A percentile compares a stretch with the other conserved stretches of the same genome.
Conservation (phyloP, 495 filamentous ascomycete genomes). For the Chaetomidium leptoderma region DNA sequence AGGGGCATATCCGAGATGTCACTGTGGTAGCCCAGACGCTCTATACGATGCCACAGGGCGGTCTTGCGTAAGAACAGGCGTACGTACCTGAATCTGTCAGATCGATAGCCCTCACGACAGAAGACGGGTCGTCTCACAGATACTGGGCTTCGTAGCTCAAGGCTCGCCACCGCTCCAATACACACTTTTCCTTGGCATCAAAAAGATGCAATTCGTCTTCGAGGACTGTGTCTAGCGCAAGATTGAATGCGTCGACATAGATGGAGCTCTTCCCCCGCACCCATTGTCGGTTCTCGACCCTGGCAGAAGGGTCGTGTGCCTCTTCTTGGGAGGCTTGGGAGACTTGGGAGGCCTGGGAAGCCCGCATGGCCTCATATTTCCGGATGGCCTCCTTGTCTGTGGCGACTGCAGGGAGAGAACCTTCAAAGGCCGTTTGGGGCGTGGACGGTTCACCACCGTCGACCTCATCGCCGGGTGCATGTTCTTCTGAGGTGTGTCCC, state of each 20-base stretch:
- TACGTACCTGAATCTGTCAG: conserved; percentile 59
- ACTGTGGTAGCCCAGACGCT: conserved; percentile 68
- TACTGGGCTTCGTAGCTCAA: conserved; percentile 87
- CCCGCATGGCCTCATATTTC: conserved; percentile 64
- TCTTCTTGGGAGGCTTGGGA: conserved; percentile 41
- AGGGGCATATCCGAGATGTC: conserved; percentile 71
- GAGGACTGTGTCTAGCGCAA: conserved; percentile 85
- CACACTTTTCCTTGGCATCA: conserved; percentile 66
- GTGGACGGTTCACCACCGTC: conserved; percentile 20
- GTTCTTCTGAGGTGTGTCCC: not conserved
- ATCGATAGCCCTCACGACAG: not conserved
- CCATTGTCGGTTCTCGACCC: conserved; percentile 42
- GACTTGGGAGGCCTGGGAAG: conserved; percentile 41
- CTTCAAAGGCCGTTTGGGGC: conserved; percentile 67
- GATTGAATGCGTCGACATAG: conserved; percentile 95
- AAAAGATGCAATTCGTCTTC: conserved; percentile 88
- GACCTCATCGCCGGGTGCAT: conserved; percentile 19
- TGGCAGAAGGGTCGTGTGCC: conserved; percentile 35
- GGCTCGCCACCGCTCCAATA: conserved; percentile 72
- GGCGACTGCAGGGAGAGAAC: conserved; percentile 62
- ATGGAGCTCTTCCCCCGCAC: conserved; percentile 67
- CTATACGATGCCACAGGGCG: conserved; percentile 86
- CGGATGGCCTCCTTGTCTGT: conserved; percentile 68
- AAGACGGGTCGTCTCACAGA: conserved; percentile 52
- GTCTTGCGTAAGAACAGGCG: conserved; percentile 92